Evolutionary conservation across 257 asterid species (phyloP).

Genomic region (Mentha longifolia): DNA sequence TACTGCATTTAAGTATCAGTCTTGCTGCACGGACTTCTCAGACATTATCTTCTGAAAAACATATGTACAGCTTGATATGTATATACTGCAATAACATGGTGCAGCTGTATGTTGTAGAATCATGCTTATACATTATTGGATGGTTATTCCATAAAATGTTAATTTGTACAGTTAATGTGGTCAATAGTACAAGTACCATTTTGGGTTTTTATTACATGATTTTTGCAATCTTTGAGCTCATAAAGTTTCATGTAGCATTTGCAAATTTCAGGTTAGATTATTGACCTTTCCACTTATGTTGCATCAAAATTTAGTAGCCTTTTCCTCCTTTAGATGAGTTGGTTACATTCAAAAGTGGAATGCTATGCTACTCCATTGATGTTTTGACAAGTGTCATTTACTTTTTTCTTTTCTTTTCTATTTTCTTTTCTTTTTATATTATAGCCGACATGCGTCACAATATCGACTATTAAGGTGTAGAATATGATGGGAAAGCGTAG

Average conservation of each 20-base stretch:
- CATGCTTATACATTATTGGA: conserved; percentile 24
- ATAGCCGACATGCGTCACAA: not conserved
- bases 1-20: conserved; percentile 14
- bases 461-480: not conserved
- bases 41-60: conserved; percentile 2
- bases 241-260: not conserved
- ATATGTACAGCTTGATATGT: conserved; percentile 12
- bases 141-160: conserved; percentile 28
- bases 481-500: not conserved
- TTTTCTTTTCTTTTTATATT: not conserved
- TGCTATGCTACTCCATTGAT: not conserved
- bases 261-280: not conserved
- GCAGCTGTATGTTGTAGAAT: conserved; percentile 33
- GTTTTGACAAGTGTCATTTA: conserved; percentile 1
- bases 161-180: conserved; percentile 12
- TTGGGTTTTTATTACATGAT: not conserved
- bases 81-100: conserved; percentile 29
- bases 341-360: not conserved
- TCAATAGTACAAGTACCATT: not conserved
- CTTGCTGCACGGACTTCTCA: conserved; percentile 19
- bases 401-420: not conserved
- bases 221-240: not conserved
- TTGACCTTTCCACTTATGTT: not conserved
- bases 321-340: not conserved
- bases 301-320: not conserved